Evolutionary conservation across 805 yeast genomes (phyloP).

Genomic region (Teunomyces cretensis): DNA sequence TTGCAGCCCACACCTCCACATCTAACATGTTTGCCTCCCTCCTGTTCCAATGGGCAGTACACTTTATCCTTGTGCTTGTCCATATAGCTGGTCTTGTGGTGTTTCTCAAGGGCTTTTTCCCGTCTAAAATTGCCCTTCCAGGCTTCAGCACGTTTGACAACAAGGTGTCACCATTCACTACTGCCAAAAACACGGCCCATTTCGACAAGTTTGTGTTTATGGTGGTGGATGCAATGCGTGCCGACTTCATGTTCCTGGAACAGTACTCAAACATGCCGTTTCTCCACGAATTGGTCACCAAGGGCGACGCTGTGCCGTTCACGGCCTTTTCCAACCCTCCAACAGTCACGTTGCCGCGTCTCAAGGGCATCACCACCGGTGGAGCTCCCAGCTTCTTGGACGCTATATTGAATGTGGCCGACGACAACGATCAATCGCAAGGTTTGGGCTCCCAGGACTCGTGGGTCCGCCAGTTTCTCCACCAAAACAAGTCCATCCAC

Average conservation of each 20-base stretch:
- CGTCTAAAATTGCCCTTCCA: constrained; percentile 75
- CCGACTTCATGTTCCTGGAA: constrained; percentile 77
- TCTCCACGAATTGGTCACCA: constrained; percentile 62
- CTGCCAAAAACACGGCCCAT: constrained; percentile 20
- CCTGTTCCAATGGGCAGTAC: constrained; percentile 16
- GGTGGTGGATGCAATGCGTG: constrained; percentile 90
- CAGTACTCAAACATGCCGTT: constrained; percentile 59
- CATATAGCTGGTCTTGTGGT: constrained; percentile 50
- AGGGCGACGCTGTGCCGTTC: constrained; percentile 77
- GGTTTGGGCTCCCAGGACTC: constrained; percentile 75
- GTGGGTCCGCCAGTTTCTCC: constrained; percentile 72
- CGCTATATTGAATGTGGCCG: constrained; percentile 91
- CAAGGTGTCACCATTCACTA: constrained; percentile 21
- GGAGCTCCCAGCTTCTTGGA: constrained; percentile 92
- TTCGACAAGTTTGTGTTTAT: constrained; percentile 73
- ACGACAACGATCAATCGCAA: constrained; percentile 73
- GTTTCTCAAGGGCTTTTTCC: constrained; percentile 86
- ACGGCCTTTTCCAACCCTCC: constrained; percentile 95
- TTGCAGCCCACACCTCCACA: not conserved
- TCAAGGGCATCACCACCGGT: constrained; percentile 93
- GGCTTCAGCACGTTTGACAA: constrained; percentile 48
- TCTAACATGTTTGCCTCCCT: constrained; percentile 2
- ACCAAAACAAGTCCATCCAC: constrained; percentile 49
- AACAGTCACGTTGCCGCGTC: constrained; percentile 90
- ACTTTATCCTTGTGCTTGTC: constrained; percentile 7